Percentiles rank a stretch among this genome's conserved stretches.
Evolutionary conservation across 2,329 filamentous ascomycete species (phyloP).

Genomic region (Stagonosporopsis vannaccii): DNA sequence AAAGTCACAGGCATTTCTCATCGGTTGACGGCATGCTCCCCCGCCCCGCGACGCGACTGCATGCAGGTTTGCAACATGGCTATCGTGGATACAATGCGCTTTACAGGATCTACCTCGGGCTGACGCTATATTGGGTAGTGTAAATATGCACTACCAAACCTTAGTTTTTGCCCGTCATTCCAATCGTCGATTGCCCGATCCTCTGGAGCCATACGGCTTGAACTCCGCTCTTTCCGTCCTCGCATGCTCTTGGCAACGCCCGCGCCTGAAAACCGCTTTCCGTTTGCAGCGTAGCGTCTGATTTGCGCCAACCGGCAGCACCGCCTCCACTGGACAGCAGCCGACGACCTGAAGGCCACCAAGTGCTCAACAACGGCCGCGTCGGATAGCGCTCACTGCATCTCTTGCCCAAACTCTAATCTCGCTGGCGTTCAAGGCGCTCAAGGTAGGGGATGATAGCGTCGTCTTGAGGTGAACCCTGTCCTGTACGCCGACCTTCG

Average conservation of each 20-base stretch:
- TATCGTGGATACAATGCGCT: not conserved
- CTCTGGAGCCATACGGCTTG: not conserved
- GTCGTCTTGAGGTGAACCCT: not conserved
- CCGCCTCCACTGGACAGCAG: constrained; percentile 2
- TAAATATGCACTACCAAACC: constrained; percentile 2
- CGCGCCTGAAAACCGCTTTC: not conserved
- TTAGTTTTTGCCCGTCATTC: not conserved
- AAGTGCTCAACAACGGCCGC: not conserved
- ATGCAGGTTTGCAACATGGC: constrained; percentile 4
- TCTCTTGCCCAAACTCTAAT: not conserved
- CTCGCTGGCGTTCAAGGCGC: not conserved
- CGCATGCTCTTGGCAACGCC: constrained; percentile 14
- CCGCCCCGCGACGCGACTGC: constrained; percentile 6
- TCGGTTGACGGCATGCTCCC: not conserved
- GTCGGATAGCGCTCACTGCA: constrained; percentile 1
- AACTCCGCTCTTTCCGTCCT: not conserved
- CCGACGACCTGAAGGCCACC: not conserved
- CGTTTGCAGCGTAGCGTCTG: not conserved
- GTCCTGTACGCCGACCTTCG: not conserved
- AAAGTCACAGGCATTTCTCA: not conserved
- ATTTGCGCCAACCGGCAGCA: not conserved
- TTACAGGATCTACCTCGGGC: not conserved
- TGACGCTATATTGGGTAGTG: not conserved
- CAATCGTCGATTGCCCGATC: not conserved
- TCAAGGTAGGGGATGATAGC: not conserved